These are phyloP conservation scores for Rosa hybrid DNA, from an alignment of 331 rosid genomes.

Conservation along the genomic window DNA sequence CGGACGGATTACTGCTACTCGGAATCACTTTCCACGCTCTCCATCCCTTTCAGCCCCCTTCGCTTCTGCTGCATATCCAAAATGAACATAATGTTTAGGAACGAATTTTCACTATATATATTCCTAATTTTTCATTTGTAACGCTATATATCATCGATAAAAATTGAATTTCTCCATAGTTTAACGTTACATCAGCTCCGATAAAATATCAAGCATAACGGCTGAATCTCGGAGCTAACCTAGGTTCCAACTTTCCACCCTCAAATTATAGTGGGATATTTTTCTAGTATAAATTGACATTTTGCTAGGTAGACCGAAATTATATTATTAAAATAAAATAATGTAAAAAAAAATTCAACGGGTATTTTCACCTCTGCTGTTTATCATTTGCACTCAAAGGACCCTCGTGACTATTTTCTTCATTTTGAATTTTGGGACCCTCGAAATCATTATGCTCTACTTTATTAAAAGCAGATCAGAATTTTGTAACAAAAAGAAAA, in stretches of 20 bases:
- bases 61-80: slow-evolving; percentile 61
- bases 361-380: neutral
- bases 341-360: neutral
- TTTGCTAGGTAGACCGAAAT: neutral
- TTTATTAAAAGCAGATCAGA: neutral
- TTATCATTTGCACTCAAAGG: neutral
- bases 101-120: neutral
- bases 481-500: neutral
- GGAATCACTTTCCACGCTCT: slow-evolving; percentile 59
- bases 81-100: neutral
- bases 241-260: neutral
- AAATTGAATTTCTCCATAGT: neutral
- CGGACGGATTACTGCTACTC: slow-evolving; percentile 33
- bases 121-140: neutral
- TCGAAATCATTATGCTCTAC: slow-evolving; percentile 3
- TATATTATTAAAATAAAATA: neutral
- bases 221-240: neutral
- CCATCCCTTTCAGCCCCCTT: slow-evolving; percentile 73
- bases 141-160: neutral
- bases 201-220: neutral
- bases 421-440: neutral
- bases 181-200: neutral
- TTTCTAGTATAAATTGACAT: neutral
- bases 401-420: neutral
- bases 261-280: neutral